These are phyloP conservation scores for Schizothecium vesticola DNA, from an alignment of 495 filamentous ascomycete genomes.

Conservation along the genomic window DNA sequence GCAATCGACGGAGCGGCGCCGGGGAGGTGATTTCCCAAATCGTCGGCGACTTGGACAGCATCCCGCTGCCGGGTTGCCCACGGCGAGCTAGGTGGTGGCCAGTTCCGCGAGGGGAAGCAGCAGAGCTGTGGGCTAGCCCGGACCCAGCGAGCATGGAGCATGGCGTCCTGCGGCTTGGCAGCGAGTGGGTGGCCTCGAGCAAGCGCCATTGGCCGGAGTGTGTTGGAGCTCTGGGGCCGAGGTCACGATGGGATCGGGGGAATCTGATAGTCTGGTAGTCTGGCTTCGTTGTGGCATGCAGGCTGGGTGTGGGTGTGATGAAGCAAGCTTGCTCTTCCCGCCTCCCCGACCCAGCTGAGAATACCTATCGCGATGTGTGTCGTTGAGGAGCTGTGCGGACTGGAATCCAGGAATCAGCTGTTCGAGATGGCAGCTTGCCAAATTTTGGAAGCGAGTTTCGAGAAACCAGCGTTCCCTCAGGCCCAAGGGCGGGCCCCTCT, in stretches of 20 bases:
- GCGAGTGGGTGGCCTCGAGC: constrained; percentile 7
- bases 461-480: neutral
- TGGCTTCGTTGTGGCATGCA: neutral
- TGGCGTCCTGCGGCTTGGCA: constrained; percentile 16
- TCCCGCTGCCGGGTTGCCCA: constrained; percentile 4
- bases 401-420: neutral
- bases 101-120: constrained; percentile 4
- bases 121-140: constrained; percentile 6
- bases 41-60: neutral
- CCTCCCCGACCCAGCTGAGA: neutral
- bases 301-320: neutral
- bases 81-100: constrained; percentile 3
- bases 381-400: neutral
- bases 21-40: constrained; percentile 8
- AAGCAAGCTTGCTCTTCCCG: neutral
- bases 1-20: constrained; percentile 11
- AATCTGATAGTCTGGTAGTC: neutral
- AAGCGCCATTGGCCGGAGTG: constrained; percentile 4
- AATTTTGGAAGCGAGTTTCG: neutral
- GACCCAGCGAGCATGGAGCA: constrained; percentile 12
- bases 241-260: neutral
- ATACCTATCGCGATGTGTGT: neutral
- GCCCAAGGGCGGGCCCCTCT: neutral
- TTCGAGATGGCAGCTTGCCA: neutral
- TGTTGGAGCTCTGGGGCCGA: constrained; percentile 4